Evolutionary conservation across 805 yeast genomes (phyloP), one percentile per base, ranked within the genome.

Genomic region (Isabelozyma pseudorhagii): DNA sequence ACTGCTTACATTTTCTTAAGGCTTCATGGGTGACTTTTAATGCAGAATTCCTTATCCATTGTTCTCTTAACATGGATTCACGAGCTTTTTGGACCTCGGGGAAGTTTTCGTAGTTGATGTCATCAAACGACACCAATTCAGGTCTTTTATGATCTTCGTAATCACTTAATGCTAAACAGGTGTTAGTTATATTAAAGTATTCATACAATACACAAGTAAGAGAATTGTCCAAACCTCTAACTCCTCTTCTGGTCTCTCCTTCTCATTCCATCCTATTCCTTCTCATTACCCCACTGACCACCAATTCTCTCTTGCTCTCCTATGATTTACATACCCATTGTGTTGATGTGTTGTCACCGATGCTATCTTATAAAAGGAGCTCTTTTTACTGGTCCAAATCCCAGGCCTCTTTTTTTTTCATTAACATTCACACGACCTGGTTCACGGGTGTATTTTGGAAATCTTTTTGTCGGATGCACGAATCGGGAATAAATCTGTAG

Each of bases 71-170:
- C 79, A 87, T 75, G 27, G 93, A 79, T 52, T 80, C 81, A 74
- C 89, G 89, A n/a, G 96, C 96, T 44, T 77, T 72, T 49, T 81
- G 80, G 45, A 89, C 79, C 56, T 82, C 83, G 13, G 72, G 68
- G 52, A 78, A 76, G 67, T 87, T 82, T 59, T 79, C 79, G 69
- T 89, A 89, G 72, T 87, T 87, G 55, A 89, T 87, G 55, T 84
- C 88, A 69, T 89, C 96, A 63, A 88, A 89, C 41, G 96, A 88
- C 48, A 87, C 93, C 59, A 81, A 77, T 59, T 85, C 89, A 42
- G 89, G 84, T 68, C 82, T 74, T 56, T 66, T 66, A 62, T 79
- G 83, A 58, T 69, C 60, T 36, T 59, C 68, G 63, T 74, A 73
- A 50, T 62, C 60, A 47, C 63, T 64, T 52, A 67, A 61, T 43